Evolutionary conservation across 805 yeast species (phyloP), one percentile per base, ranked within the genome.

Genomic region (Candida namnaoensis): DNA sequence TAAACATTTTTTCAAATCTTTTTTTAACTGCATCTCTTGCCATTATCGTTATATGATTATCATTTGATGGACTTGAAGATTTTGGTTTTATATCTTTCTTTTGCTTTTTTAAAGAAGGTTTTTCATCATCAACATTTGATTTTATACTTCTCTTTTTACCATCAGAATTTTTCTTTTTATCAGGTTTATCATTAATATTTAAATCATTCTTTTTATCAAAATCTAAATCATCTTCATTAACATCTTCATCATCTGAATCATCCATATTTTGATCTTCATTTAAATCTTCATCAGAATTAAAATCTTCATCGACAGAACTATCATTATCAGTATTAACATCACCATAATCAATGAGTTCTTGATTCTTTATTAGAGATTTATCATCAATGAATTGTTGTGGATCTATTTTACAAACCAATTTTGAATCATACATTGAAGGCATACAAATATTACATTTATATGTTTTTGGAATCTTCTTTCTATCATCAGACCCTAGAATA

Each of bases 361-460:
- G 35, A 13, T 35, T 26, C 11, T 37, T 32, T 32, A 5, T 23
- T 8, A 34, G 24, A 3, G 27, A 30, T 27, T 19, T 32, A 25
- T 33, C 41, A 34, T 44, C 45, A 13, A 48, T 34, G 45, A 61
- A 62, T 30, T 56, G 54, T 2, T 51, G 54, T 25, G 61, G 64
- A 13, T 57, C 57, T 38, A 69, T 34, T 19, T 51, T 50, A 32
- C 53, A 54, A 39, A 51, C 51, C 37, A 70, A 44, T n/a, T 60
- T 48, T n/a, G 58, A 53, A 13, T 11, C 13, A 13, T 30, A 30
- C 37, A 54, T 54, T 1, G 48, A 38, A 0, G 74, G 71, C 47
- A 64, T 68, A 57, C 88, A 82, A 24, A 68, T 59, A 50, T 73
- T 69, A 60, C 90, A 82, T 19, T 49, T 47, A 53, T 82, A 80